Conservation (phyloP, 1,284 basidiomycete genomes). For the Hemileia vastatrix region DNA sequence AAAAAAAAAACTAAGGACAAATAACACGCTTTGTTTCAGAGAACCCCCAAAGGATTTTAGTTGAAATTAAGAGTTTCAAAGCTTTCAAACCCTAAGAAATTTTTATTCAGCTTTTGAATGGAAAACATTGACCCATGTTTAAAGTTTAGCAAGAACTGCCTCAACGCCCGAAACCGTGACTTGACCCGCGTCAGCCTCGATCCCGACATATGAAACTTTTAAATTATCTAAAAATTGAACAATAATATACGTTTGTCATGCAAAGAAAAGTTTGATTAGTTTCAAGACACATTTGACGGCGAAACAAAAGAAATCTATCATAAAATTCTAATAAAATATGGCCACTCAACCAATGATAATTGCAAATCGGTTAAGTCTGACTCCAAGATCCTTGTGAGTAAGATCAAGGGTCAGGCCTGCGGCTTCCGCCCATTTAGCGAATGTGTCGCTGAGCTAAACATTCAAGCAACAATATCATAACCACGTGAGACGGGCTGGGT, state of each 20-base stretch:
- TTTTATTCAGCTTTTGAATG: no score
- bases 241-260: not conserved
- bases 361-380: slow-evolving; percentile 9
- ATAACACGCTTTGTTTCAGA: no score
- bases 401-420: slow-evolving; percentile 17
- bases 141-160: slow-evolving; percentile 17
- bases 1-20: no score
- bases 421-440: slow-evolving; percentile 16
- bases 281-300: not conserved
- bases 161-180: slow-evolving; percentile 15
- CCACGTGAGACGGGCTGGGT: not conserved
- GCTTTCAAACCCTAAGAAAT: no score
- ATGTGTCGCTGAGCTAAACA: slow-evolving; percentile 12
- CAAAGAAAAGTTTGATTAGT: not conserved
- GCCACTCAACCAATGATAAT: slow-evolving; percentile 11
- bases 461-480: not conserved
- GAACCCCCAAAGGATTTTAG: no score
- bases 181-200: slow-evolving; percentile 2
- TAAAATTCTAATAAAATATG: no score
- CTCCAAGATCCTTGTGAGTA: slow-evolving; percentile 8
- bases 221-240: slow-evolving; percentile 5
- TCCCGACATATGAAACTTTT: slow-evolving; percentile 12
- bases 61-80: no score
- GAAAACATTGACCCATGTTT: no score
- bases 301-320: not conserved